These are phyloP conservation scores for Aureobasidium sp. DNA, from an alignment of 2,329 filamentous ascomycete species.

Conservation along the genomic window DNA sequence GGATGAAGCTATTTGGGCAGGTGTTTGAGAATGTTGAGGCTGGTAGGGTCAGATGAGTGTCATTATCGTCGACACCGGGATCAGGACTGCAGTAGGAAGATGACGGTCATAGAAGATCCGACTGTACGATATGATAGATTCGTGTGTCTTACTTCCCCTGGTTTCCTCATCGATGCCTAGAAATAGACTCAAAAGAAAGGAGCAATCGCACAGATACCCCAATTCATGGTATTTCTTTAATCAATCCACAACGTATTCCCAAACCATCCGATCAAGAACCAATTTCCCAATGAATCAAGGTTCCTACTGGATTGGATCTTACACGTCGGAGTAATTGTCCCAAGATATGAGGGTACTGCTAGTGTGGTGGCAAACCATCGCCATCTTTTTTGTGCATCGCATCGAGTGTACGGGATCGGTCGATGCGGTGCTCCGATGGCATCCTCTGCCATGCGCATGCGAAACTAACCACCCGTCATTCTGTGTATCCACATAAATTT, in stretches of 20 bases:
- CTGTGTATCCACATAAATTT: neutral
- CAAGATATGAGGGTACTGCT: neutral
- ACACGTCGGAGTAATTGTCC: neutral
- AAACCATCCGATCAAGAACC: neutral
- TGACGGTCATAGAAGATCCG: too few relatives aligned
- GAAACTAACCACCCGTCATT: neutral
- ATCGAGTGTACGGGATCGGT: neutral
- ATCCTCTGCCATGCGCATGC: too few relatives aligned
- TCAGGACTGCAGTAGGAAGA: neutral
- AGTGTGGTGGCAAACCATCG: neutral
- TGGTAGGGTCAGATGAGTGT: neutral
- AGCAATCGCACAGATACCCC: neutral
- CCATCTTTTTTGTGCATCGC: neutral
- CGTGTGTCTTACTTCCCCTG: neutral
- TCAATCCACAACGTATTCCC: neutral
- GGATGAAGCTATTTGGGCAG: constrained; percentile 30
- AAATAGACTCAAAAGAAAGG: neutral
- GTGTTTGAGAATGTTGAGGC: constrained; percentile 18
- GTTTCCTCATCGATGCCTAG: neutral
- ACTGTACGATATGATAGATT: neutral
- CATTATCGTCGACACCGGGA: neutral
- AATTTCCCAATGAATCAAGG: neutral
- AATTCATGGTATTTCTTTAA: neutral
- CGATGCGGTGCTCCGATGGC: too few relatives aligned
- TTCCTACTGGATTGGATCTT: neutral